Evolutionary conservation across 2,329 filamentous ascomycete species (phyloP), one percentile per base, ranked within the genome.

Genomic region (Aspergillus phoenicis): DNA sequence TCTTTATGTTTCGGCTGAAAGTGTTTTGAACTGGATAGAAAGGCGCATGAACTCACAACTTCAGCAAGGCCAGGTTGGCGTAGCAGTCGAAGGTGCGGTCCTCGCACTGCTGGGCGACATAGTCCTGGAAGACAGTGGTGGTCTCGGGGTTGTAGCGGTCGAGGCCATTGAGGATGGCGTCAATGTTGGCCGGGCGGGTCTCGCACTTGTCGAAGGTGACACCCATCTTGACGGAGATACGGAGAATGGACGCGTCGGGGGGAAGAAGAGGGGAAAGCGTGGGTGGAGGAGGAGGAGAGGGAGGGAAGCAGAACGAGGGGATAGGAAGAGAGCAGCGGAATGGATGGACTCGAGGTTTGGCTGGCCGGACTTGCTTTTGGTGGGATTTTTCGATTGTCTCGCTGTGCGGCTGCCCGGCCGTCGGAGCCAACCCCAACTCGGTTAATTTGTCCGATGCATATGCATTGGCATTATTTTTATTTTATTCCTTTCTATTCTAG

Each of bases 101-200:
- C 81, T 98, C 94, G 84, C 95, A 99, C 82, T 99, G 95, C 80
- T 93, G 89, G 75, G 86, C 85, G 65, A 99, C 89, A 81, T 99
- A 99, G 78, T 91, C 90, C 85, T 99, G 94, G 79, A 99, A 95
- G 68, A 91, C 85, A 64, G 87, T 87, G 53, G 96, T 96, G 55
- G 95, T 97, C 83, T 99, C 95, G 45, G 95, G 95, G 81, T 99
- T 99, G 84, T 99, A 99, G 75, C 95, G 87, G 81, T 99, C 95
- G 66, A 99, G 91, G 71, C 95, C 94, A 81, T 94, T 97, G 76
- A 99, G 92, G 75, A 99, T 97, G 79, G 83, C 85, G 76, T 92
- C 90, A 80, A 99, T 96, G 78, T 95, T 89, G 70, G 95, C 91
- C 71, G 95, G 94, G 78, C 95, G 86, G 80, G 97, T 91, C 72